Evolutionary conservation across 805 yeast species (phyloP).

Genomic region (Saccharomycopsis sp.): DNA sequence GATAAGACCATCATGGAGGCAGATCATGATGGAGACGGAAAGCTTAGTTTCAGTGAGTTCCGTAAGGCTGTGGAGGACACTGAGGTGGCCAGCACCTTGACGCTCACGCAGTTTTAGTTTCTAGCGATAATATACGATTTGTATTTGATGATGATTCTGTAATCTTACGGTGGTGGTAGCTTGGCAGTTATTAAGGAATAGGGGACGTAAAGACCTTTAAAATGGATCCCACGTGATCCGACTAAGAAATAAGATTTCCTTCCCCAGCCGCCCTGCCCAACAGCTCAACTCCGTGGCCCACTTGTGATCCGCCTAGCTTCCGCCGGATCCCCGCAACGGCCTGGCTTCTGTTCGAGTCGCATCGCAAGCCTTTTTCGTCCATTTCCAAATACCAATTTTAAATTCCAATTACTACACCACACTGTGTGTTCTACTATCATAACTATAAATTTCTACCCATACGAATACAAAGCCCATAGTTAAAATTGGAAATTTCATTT

Average conservation of each 20-base stretch:
- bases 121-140: not conserved
- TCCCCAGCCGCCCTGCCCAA: not conserved
- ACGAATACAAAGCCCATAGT: no score
- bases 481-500: not conserved
- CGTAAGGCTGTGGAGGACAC: slow-evolving; percentile 53
- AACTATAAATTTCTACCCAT: not conserved
- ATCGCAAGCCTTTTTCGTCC: not conserved
- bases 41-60: slow-evolving; percentile 81
- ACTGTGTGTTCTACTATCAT: not conserved
- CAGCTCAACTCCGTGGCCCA: not conserved
- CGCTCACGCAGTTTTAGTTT: slow-evolving; percentile 40
- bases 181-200: no score
- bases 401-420: not conserved
- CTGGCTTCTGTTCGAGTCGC: not conserved
- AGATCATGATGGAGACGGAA: slow-evolving; percentile 83
- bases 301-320: not conserved
- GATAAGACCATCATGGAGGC: slow-evolving; percentile 94
- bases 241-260: no score
- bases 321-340: not conserved
- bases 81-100: slow-evolving; percentile 53
- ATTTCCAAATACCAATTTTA: not conserved
- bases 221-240: no score
- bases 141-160: not conserved
- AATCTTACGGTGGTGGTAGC: not conserved
- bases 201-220: no score